Base-by-base conservation (phyloP, 352 stramenopile genomes). In the Thraustotheca clavata region DNA sequence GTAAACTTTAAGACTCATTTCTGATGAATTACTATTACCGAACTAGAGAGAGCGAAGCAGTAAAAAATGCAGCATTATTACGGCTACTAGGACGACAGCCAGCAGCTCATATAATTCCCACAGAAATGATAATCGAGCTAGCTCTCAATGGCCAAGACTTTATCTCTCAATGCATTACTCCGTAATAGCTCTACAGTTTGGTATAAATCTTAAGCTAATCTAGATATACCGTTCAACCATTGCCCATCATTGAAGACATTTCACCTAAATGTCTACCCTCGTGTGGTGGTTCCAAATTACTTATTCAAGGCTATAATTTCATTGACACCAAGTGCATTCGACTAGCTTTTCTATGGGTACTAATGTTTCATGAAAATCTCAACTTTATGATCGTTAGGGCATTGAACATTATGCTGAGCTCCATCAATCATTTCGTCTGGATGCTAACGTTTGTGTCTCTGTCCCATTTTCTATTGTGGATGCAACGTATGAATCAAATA, bases 141-240 rank as follows among this genome's bases (percentile, higher is more conserved):
- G 79, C 79, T 9, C 69, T 88, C 11, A 88, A 88, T 52, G 79
- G 79, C 1, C 79, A 88, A 59, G 77, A 88, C 40, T 88, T 83
- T 20, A 77, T 75, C 73, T 85, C 79, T 0, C 43, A 72, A 1
- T 74, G 74, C 12, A 74, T 77, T 0, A 71, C 66, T 9, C 32
- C 47, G 67, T 71, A 50, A 34, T n/a, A n/a, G 48, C 57, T 12
- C 14, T 48, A 71, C 59, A 5, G 76, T 75, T 43, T 83, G 79
- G n/a, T 26, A 59, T 74, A 12, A 57, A 68, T 0, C 72, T 73
- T 4, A 73, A 74, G 1, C 69, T 76, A 4, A n/a, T n/a, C 0
- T 78, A 29, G 66, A 68, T 41, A 67, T 76, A 1, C 72, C 80
- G 49, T 76, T 74, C 1, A 69, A 6, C 40, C 70, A 11, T 49